Base-by-base conservation (phyloP, 768 basidiomycete genomes). In the Podaxis rugospora region DNA sequence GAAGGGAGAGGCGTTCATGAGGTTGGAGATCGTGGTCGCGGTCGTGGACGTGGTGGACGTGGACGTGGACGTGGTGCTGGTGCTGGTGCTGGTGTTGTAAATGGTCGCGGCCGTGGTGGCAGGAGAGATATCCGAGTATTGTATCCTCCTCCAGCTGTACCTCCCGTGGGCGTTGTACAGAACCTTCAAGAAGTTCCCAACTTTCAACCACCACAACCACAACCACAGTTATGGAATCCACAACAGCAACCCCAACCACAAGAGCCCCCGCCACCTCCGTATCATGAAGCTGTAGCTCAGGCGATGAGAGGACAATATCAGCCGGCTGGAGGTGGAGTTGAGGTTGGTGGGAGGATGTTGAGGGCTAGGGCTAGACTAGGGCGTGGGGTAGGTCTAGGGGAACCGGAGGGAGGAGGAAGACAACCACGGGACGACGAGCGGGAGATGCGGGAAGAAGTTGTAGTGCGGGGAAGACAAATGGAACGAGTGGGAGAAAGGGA, bases 221-320 rank as follows among this genome's bases (percentile, higher is more conserved):
- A 32, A 7, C 32, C 32, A 32, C 9, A 1, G 32, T 1, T 32
- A 32, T 3, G 7, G 32, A 9, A 44, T 16, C n/a, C n/a, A 1
- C 42, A n/a, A 0, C 40, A 5, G 0, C 36, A 39, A 2, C 53
- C 36, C 16, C 37, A 13, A 44, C 42, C 42, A 44, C 39, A 14
- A 5, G n/a, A 11, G 7, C 46, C 16, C 3, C n/a, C 21, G 21
- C 36, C 10, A 0, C 37, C 23, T 18, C 54, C 54, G 5, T 49
- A 57, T 50, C 46, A 37, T 16, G 46, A 57, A 39, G 57, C 35
- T 6, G 32, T 57, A 14, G 47, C 57, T 0, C 57, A 57, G 14
- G 57, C 57, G 10, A 57, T 57, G 57, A 39, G 35, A 42, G 57
- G 57, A 14, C 47, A 27, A 16, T 57, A 50, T 39, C 47, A 50